Evolutionary conservation across 1,284 basidiomycete genomes (phyloP).

Genomic region (Trichosporon coremiiforme): DNA sequence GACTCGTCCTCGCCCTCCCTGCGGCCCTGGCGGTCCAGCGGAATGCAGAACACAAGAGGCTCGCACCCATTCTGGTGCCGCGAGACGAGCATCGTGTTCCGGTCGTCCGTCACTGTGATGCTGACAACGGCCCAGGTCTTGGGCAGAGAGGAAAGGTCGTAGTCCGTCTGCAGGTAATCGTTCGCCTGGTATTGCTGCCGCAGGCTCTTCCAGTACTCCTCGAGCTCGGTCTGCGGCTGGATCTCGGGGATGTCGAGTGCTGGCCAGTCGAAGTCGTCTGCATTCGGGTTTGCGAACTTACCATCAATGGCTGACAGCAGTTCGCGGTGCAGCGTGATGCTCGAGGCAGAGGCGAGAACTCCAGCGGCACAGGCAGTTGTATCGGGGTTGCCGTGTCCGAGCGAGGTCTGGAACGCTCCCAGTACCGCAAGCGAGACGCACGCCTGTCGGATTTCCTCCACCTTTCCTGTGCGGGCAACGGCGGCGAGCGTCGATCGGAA

Average conservation of each 20-base stretch:
- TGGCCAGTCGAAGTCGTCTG: constrained; percentile 65
- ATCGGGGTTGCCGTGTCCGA: constrained; percentile 64
- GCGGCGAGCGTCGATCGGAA: constrained; percentile 69
- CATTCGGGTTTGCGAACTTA: constrained; percentile 59
- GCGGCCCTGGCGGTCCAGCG: constrained; percentile 73
- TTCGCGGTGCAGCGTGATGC: constrained; percentile 77
- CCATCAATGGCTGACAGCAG: constrained; percentile 55
- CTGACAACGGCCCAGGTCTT: constrained; percentile 81
- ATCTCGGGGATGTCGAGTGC: constrained; percentile 50
- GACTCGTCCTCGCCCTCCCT: constrained; percentile 75
- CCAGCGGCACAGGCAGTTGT: constrained; percentile 64
- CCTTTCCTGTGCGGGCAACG: constrained; percentile 65
- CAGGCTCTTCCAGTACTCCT: constrained; percentile 55
- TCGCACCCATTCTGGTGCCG: constrained; percentile 68
- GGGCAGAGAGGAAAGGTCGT: constrained; percentile 61
- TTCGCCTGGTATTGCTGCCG: constrained; percentile 60
- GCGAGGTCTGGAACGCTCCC: constrained; percentile 72
- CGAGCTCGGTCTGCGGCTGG: constrained; percentile 17
- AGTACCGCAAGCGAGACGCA: constrained; percentile 71
- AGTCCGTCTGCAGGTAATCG: constrained; percentile 55
- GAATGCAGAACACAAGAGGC: constrained; percentile 83
- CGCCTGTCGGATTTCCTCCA: constrained; percentile 71
- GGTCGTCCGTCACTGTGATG: constrained; percentile 79
- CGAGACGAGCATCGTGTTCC: constrained; percentile 78
- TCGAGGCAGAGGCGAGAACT: constrained; percentile 65